Evolutionary conservation across 148 eudicot genomes (phyloP), one percentile per base, ranked within the genome.

Genomic region (Linanthus parryae): DNA sequence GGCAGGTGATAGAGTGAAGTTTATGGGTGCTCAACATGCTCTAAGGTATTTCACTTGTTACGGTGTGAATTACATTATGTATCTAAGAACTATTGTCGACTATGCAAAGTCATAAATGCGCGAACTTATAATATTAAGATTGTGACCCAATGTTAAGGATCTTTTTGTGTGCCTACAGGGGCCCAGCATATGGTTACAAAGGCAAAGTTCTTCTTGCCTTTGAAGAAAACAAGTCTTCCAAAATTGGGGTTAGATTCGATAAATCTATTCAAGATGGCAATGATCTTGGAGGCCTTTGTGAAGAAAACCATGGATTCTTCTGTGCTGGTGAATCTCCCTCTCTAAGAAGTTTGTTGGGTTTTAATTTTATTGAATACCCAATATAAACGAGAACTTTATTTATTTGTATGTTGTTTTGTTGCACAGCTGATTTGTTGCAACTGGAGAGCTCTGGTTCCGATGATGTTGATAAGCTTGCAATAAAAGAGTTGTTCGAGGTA

Each of bases 221-320:
- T 56, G 84, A 82, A 67, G 96, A 82, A 52, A 92, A 92, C 44
- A 73, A 72, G 43, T 68, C 77, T 26, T 83, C 99, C 30, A 92
- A 92, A 71, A 73, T 92, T 38, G 99, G 99, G 39, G 96, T 92
- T 35, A 75, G 94, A 73, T 92, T 92, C 76, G 99, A 92, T 63
- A 78, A 62, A 59, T 52, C 85, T 29, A 65, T 92, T 59, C 88
- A 83, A 41, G 91, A 78, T 20, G 99, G 99, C 35, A 82, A 71
- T 64, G 75, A 92, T 74, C 88, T 92, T 57, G 96, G 99, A 16
- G 96, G 95, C 53, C 67, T 51, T 41, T 92, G 99, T 61, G 96
- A 92, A 66, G 80, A 67, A 55, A 71, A 76, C 46, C 96, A 75
- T 73, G 99, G 99, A 45, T 92, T 84, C 78, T 92, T 87, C 64